Percentiles rank a stretch among this genome's conserved stretches.
These are phyloP conservation scores for Stygiomarasmius scandens DNA, from an alignment of 1,284 basidiomycete genomes.

Conservation along the genomic window DNA sequence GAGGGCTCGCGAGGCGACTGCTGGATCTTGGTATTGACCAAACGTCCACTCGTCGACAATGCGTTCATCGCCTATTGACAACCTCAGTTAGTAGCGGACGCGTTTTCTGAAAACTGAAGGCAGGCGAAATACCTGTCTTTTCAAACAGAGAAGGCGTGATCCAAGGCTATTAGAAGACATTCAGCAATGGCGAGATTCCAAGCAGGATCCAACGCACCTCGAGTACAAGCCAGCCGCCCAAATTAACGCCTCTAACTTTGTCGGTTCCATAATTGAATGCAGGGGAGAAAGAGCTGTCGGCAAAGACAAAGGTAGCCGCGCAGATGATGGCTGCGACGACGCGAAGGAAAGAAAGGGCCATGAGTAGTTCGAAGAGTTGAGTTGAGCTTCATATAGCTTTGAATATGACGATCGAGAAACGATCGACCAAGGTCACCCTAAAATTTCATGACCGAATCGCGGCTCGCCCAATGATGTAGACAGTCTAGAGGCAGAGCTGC, in stretches of 20 bases:
- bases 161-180: not conserved
- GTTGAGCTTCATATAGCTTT: too few species aligned
- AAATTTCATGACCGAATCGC: too few species aligned
- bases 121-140: not conserved
- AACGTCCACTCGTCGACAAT: slow-evolving; percentile 4
- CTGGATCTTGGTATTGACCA: not conserved
- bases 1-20: not conserved
- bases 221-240: slow-evolving; percentile 2
- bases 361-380: too few species aligned
- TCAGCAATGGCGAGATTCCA: not conserved
- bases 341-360: not conserved
- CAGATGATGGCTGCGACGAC: not conserved
- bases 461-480: too few species aligned
- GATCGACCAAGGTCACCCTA: too few species aligned
- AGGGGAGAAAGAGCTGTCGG: not conserved
- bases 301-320: not conserved
- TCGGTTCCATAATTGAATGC: not conserved
- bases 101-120: not conserved
- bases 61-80: not conserved
- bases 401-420: too few species aligned
- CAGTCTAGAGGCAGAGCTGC: too few species aligned
- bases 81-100: not conserved
- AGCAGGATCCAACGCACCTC: not conserved
- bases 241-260: slow-evolving; percentile 4
- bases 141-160: slow-evolving; percentile 1